phyloP scores from a whole-genome alignment of 2,329 filamentous ascomycete genomes.

The Ceratocystis ficicola region DNA sequence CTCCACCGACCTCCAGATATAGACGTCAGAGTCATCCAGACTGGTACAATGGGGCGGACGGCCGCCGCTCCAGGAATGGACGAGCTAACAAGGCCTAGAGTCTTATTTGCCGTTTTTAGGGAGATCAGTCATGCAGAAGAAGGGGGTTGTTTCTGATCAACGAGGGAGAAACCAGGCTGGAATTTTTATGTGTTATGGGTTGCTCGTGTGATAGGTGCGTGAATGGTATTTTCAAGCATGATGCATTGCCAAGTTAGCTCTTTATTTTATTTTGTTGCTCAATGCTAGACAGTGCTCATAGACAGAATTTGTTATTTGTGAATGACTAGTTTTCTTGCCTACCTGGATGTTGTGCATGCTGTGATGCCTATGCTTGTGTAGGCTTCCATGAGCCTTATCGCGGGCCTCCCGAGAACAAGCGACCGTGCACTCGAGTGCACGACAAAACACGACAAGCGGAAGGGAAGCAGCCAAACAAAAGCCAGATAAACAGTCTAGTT shows the following conservation, averaged over 20 bases:
- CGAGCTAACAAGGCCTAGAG: background rate
- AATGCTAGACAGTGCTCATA: background rate
- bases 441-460: background rate
- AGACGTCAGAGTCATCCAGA: background rate
- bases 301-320: background rate
- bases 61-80: background rate
- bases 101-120: background rate
- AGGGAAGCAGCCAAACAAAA: background rate
- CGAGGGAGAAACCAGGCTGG: background rate
- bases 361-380: background rate
- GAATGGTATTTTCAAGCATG: background rate
- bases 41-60: background rate
- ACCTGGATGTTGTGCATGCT: background rate
- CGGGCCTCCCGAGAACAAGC: slow-evolving; percentile 4
- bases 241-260: background rate
- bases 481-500: background rate
- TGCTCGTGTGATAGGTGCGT: background rate
- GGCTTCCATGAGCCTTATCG: background rate
- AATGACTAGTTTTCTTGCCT: background rate
- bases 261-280: background rate
- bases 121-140: background rate
- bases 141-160: slow-evolving; percentile 7
- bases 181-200: background rate
- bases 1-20: background rate
- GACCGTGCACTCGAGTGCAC: background rate